Conservation (phyloP, 495 filamentous ascomycete species). For the Annulohypoxylon nitens region DNA sequence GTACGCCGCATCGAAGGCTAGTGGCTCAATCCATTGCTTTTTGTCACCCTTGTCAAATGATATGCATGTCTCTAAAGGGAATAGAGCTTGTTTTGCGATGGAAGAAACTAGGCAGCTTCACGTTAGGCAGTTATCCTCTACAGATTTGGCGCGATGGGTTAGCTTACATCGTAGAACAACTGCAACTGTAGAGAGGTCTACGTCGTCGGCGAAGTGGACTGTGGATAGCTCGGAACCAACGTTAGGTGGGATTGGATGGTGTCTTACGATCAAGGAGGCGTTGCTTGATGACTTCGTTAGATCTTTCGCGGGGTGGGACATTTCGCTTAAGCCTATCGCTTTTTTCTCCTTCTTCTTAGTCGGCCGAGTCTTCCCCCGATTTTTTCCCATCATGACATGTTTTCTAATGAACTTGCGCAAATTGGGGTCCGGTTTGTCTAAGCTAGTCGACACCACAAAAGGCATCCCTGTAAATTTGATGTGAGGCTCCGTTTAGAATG, state of each 20-base stretch:
- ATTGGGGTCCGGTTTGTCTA: slow-evolving; percentile 50
- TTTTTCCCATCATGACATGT: slow-evolving; percentile 66
- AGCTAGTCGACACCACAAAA: slow-evolving; percentile 51
- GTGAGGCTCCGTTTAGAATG: background rate
- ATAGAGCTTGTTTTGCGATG: slow-evolving; percentile 56
- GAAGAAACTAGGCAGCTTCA: slow-evolving; percentile 51
- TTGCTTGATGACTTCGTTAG: background rate
- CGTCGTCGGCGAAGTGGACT: slow-evolving; percentile 47
- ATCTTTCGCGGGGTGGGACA: background rate
- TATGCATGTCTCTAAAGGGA: slow-evolving; percentile 55
- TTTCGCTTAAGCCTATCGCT: background rate
- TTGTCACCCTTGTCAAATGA: slow-evolving; percentile 47
- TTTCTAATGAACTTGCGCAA: slow-evolving; percentile 59
- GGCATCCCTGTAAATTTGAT: slow-evolving; percentile 26
- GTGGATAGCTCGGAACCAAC: slow-evolving; percentile 47
- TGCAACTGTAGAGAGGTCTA: slow-evolving; percentile 21
- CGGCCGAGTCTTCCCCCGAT: slow-evolving; percentile 43
- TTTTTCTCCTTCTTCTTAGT: slow-evolving; percentile 19
- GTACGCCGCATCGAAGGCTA: slow-evolving; percentile 55
- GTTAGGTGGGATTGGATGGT: slow-evolving; percentile 19
- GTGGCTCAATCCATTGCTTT: slow-evolving; percentile 52
- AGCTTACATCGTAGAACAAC: slow-evolving; percentile 45
- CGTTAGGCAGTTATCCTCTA: background rate
- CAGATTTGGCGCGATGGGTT: background rate
- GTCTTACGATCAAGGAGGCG: background rate